phyloP scores from a whole-genome alignment of 2,329 filamentous ascomycete species.

The Colletotrichum sp. region DNA sequence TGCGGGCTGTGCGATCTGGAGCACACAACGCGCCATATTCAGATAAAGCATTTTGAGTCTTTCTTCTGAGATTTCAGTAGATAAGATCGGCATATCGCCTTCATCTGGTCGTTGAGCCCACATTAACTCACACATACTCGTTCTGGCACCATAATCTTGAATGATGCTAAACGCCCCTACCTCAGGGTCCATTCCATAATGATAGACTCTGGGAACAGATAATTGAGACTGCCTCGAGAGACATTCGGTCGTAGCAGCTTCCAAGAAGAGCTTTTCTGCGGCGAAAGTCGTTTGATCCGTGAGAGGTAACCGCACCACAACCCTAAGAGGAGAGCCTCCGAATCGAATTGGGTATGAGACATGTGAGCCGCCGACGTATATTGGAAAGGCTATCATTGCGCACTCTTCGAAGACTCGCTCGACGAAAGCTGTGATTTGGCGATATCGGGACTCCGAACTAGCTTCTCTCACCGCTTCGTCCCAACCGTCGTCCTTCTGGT shows the following conservation, averaged over 20 bases:
- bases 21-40: conserved; percentile 38
- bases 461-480: conserved; percentile 28
- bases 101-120: conserved; percentile 21
- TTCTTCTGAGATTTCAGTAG: neutral
- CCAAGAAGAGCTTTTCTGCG: conserved; percentile 26
- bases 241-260: conserved; percentile 25
- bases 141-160: conserved; percentile 21
- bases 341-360: conserved; percentile 26
- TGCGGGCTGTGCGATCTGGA: conserved; percentile 36
- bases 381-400: conserved; percentile 23
- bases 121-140: conserved; percentile 25
- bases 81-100: conserved; percentile 24
- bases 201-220: conserved; percentile 25
- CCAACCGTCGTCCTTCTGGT: conserved; percentile 27
- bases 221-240: conserved; percentile 25
- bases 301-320: conserved; percentile 28
- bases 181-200: conserved; percentile 22
- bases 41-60: neutral
- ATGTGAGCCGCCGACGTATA: conserved; percentile 32
- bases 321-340: conserved; percentile 5
- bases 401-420: conserved; percentile 19
- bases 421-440: conserved; percentile 24
- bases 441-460: conserved; percentile 19
- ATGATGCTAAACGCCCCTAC: conserved; percentile 29
- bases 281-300: conserved; percentile 23